Evolutionary conservation across 495 filamentous ascomycete species (phyloP).

Genomic region (Talaromyces trachyspermus): DNA sequence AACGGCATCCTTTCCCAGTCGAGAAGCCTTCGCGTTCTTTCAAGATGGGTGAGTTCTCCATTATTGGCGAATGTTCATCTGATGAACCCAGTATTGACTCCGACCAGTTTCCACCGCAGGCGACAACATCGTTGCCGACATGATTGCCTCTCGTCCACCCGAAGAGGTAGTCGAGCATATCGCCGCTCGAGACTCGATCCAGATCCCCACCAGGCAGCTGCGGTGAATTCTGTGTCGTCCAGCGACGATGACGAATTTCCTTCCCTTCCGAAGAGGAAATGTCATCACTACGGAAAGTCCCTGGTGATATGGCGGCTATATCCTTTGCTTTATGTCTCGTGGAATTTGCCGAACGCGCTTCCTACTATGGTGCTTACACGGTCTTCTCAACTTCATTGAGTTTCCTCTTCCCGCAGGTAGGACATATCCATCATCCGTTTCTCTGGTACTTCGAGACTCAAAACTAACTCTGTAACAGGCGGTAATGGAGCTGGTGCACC

Average conservation of each 20-base stretch:
- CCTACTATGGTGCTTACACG: constrained; percentile 48
- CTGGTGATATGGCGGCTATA: constrained; percentile 39
- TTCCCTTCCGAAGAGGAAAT: constrained; percentile 52
- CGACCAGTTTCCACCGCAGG: constrained; percentile 3
- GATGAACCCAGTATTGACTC: neutral
- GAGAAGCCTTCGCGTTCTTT: too few species aligned
- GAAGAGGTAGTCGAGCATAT: constrained; percentile 17
- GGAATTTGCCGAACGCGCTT: constrained; percentile 53
- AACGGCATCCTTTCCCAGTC: too few species aligned
- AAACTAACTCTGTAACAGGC: constrained; percentile 18
- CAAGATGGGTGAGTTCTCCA: constrained; percentile 6
- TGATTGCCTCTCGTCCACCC: constrained; percentile 18
- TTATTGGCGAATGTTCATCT: too few species aligned
- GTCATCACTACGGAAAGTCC: constrained; percentile 46
- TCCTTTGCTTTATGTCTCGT: constrained; percentile 50
- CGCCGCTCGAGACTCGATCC: constrained; percentile 16
- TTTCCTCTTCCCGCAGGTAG: constrained; percentile 40
- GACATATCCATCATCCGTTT: constrained; percentile 10
- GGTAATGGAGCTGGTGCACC: constrained; percentile 59
- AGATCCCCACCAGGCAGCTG: constrained; percentile 10
- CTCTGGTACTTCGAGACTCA: constrained; percentile 9
- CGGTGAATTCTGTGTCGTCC: constrained; percentile 4
- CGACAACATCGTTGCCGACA: constrained; percentile 10
- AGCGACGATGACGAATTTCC: constrained; percentile 29
- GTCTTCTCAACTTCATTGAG: constrained; percentile 57